Evolutionary conservation across 768 basidiomycete species (phyloP).

Genomic region (Dictyophora rubrovolvata): DNA sequence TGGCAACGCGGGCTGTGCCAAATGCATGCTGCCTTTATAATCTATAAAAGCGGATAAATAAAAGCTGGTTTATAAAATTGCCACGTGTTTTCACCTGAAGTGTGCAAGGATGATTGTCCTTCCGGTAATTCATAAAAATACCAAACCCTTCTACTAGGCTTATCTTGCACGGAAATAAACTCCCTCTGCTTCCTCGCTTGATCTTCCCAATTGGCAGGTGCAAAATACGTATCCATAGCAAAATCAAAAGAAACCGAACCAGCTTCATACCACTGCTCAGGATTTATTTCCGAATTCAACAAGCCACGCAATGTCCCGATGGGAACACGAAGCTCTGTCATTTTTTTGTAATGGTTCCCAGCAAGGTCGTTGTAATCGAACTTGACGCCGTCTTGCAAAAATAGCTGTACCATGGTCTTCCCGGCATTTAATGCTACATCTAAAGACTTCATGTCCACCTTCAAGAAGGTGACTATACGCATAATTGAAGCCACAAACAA

Average conservation of each 20-base stretch:
- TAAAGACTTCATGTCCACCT: constrained; percentile 44
- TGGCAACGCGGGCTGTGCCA: constrained; percentile 14
- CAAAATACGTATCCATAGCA: constrained; percentile 59
- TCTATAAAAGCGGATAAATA: not conserved
- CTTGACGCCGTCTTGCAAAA: constrained; percentile 47
- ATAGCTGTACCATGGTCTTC: constrained; percentile 42
- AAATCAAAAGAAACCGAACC: constrained; percentile 41
- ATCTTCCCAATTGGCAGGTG: constrained; percentile 46
- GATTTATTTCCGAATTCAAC: constrained; percentile 21
- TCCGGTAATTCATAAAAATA: constrained; percentile 27
- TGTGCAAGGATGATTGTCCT: not conserved
- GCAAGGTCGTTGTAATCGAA: constrained; percentile 71
- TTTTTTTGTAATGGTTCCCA: constrained; percentile 53
- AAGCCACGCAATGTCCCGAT: constrained; percentile 40
- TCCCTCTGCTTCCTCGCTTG: constrained; percentile 43
- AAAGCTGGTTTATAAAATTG: not conserved
- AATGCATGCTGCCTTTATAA: constrained; percentile 15
- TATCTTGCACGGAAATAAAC: constrained; percentile 67
- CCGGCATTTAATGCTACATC: constrained; percentile 48
- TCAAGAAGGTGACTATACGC: constrained; percentile 71
- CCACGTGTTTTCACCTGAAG: not conserved
- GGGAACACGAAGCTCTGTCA: constrained; percentile 52
- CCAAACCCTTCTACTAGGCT: constrained; percentile 50
- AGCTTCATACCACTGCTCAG: constrained; percentile 55
- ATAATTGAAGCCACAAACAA: constrained; percentile 1